Conservation (phyloP, 1,284 basidiomycete species). For the Rhodofomes roseus region DNA sequence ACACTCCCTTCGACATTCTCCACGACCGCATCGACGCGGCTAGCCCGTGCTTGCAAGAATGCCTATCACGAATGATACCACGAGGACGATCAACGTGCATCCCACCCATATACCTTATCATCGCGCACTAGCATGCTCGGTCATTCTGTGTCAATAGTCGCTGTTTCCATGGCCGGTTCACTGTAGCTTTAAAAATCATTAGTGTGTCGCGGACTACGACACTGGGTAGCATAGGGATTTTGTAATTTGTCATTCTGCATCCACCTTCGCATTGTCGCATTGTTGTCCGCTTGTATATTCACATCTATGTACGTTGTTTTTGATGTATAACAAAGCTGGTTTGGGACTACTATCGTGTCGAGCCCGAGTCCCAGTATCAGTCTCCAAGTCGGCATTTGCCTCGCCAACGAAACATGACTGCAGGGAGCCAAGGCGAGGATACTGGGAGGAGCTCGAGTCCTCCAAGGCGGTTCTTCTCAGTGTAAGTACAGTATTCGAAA, state of each 20-base stretch:
- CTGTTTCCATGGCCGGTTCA: conserved; percentile 27
- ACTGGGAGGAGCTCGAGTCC: too few species aligned
- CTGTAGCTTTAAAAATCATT: conserved; percentile 33
- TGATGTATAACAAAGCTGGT: conserved; percentile 28
- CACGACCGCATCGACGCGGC: conserved; percentile 22
- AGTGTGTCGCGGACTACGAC: conserved; percentile 22
- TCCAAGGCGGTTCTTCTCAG: too few species aligned
- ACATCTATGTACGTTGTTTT: conserved; percentile 20
- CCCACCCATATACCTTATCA: conserved; percentile 17
- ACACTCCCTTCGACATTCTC: conserved; percentile 23
- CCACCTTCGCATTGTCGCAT: conserved; percentile 10
- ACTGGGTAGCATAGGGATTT: conserved; percentile 25
- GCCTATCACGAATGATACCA: conserved; percentile 24
- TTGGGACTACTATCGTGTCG: conserved; percentile 11
- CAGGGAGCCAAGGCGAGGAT: too few species aligned
- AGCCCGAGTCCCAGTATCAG: neutral
- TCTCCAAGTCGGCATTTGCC: too few species aligned
- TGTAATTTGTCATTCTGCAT: conserved; percentile 16
- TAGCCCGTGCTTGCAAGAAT: conserved; percentile 21
- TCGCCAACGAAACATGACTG: neutral
- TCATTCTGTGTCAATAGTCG: conserved; percentile 17
- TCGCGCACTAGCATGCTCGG: conserved; percentile 27
- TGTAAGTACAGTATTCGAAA: too few species aligned
- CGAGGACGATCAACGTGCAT: conserved; percentile 18
- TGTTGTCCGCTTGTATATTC: conserved; percentile 24